Evolutionary conservation across 345 rosid species (phyloP).

Genomic region (Mercurialis annua): DNA sequence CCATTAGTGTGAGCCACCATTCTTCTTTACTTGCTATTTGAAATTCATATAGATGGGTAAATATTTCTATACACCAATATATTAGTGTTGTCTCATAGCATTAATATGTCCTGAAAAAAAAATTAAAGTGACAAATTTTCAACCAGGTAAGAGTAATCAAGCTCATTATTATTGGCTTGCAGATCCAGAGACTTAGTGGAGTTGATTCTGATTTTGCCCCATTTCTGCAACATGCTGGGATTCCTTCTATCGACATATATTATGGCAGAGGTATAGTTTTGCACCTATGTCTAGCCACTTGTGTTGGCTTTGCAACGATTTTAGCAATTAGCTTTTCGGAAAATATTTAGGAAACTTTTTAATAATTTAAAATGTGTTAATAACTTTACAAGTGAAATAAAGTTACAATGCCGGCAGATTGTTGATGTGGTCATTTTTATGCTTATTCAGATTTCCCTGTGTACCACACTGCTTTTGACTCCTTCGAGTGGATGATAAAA

Average conservation of each 20-base stretch:
- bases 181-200: constrained; percentile 83
- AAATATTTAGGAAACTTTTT: background rate
- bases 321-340: background rate
- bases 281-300: background rate
- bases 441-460: constrained; percentile 71
- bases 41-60: constrained; percentile 6
- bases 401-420: background rate
- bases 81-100: too few species aligned
- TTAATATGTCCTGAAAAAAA: too few species aligned
- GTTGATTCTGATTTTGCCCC: constrained; percentile 92
- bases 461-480: constrained; percentile 90
- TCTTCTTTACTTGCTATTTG: background rate
- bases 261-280: constrained; percentile 73
- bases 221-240: constrained; percentile 91
- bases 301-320: background rate
- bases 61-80: too few species aligned
- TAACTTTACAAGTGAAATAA: background rate
- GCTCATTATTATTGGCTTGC: constrained; percentile 24
- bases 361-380: background rate
- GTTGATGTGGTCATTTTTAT: constrained; percentile 4
- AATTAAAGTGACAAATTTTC: too few species aligned
- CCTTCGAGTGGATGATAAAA: constrained; percentile 73
- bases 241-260: constrained; percentile 83
- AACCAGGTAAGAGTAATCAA: constrained; percentile 8
- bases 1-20: constrained; percentile 35